Evolutionary conservation across 129 eudicot genomes (phyloP).

Genomic region (Flaveria robusta): DNA sequence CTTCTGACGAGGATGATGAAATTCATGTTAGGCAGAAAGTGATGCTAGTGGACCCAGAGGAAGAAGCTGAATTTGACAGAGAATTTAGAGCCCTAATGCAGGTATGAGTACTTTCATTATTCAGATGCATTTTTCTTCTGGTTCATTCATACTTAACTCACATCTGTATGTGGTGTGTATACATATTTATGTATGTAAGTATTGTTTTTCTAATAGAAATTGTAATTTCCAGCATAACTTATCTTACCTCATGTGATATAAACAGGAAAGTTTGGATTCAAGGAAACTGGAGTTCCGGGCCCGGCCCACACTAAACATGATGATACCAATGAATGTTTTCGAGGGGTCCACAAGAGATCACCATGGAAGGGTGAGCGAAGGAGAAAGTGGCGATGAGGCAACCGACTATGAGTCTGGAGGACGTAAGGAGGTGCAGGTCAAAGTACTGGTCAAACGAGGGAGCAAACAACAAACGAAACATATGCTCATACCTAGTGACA

Average conservation of each 20-base stretch:
- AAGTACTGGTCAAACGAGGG: constrained; percentile 95
- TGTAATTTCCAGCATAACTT: not conserved
- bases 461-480: constrained; percentile 90
- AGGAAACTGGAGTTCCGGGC: constrained; percentile 84
- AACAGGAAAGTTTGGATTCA: constrained; percentile 97
- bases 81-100: constrained; percentile 92
- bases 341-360: constrained; percentile 77
- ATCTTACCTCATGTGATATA: not conserved
- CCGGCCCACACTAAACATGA: constrained; percentile 91
- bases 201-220: not conserved
- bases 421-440: constrained; percentile 76
- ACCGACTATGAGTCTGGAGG: constrained; percentile 68
- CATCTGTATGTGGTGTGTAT: too few relatives aligned
- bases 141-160: too few relatives aligned
- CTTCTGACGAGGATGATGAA: constrained; percentile 86
- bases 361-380: constrained; percentile 77
- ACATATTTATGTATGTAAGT: too few relatives aligned
- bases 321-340: constrained; percentile 82
- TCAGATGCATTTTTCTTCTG: not conserved
- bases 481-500: constrained; percentile 86
- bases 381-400: constrained; percentile 87
- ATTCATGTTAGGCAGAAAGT: constrained; percentile 86
- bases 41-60: constrained; percentile 72
- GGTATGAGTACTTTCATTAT: constrained; percentile 32
- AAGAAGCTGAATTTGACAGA: constrained; percentile 87